Evolutionary conservation across 2,329 filamentous ascomycete genomes (phyloP), one percentile per base, ranked within the genome.

Genomic region (Fusarium albidum): DNA sequence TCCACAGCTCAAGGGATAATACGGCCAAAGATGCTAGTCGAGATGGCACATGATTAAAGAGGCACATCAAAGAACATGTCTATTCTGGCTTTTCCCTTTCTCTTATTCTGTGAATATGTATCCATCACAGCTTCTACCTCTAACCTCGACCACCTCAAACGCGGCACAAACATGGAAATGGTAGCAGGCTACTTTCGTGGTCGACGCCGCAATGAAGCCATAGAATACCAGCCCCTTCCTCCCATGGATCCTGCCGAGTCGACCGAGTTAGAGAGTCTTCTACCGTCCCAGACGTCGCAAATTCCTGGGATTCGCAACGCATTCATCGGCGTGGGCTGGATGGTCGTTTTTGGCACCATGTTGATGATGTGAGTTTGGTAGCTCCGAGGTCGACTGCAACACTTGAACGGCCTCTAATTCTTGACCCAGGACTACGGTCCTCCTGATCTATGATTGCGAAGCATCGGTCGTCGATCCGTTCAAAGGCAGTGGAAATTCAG

Each of bases 391-490:
- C 25, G 12, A 10, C 4, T 28, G 17, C 15, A 13, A 14, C 39
- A 12, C 15, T 8, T 33, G 9, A 25, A 7, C 12, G 28, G 14
- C 26, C 9, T 3, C 53, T 65, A 28, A 65, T 32, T 8, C 11
- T 1, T 2, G 26, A 8, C 9, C 3, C 12, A 65, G 62, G 9
- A 28, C 40, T 9, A 48, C 62, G 1, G 53, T 65, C 13, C 47
- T 58, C 12, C 9, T 63, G 0, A 37, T 61, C 13, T 52, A 65
- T 12, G 42, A 47, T 18, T 59, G 52, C n/a, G 45, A 65, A 15
- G 25, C 52, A 7, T 61, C 62, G 12, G 54, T 58, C 6, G 50
- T 51, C 9, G 56, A 65, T 9, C 53, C 57, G 4, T 49, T 61
- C 13, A 46, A 59, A 13, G 18, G 47, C 8, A 46, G 50, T 10